These are phyloP conservation scores for Ganoderma lucidum DNA, from an alignment of 1,284 basidiomycete genomes.

Conservation along the genomic window DNA sequence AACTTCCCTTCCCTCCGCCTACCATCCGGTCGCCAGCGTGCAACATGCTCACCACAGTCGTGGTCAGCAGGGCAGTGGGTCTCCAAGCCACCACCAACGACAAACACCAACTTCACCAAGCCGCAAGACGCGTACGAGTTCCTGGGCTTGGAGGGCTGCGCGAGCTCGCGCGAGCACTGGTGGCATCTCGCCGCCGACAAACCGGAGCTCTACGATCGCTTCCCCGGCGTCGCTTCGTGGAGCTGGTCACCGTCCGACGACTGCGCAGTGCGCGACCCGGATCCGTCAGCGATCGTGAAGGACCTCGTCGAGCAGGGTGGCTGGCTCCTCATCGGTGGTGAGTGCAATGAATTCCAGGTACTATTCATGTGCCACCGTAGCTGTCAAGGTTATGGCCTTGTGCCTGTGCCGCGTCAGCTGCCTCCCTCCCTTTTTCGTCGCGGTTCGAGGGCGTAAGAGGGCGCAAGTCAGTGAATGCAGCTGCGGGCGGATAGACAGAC, in stretches of 20 bases:
- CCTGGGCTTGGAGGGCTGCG: constrained; percentile 65
- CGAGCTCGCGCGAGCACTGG: constrained; percentile 62
- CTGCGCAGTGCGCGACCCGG: constrained; percentile 52
- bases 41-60: constrained; percentile 50
- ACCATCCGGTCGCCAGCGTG: constrained; percentile 17
- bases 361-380: not conserved
- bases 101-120: constrained; percentile 35
- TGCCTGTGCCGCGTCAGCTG: not conserved
- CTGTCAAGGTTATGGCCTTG: not conserved
- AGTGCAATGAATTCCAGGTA: constrained; percentile 32
- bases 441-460: not conserved
- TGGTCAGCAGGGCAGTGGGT: constrained; percentile 56
- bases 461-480: not conserved
- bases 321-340: constrained; percentile 70
- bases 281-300: constrained; percentile 52
- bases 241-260: constrained; percentile 54
- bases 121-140: constrained; percentile 53
- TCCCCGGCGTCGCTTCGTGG: constrained; percentile 59
- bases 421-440: too few species aligned
- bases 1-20: constrained; percentile 20
- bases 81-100: constrained; percentile 34
- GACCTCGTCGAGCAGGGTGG: constrained; percentile 73
- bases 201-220: constrained; percentile 54
- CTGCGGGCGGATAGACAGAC: too few species aligned
- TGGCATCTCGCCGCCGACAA: constrained; percentile 69